Base-by-base conservation (phyloP, 2,329 filamentous ascomycete species). In the Cytospora piceae region DNA sequence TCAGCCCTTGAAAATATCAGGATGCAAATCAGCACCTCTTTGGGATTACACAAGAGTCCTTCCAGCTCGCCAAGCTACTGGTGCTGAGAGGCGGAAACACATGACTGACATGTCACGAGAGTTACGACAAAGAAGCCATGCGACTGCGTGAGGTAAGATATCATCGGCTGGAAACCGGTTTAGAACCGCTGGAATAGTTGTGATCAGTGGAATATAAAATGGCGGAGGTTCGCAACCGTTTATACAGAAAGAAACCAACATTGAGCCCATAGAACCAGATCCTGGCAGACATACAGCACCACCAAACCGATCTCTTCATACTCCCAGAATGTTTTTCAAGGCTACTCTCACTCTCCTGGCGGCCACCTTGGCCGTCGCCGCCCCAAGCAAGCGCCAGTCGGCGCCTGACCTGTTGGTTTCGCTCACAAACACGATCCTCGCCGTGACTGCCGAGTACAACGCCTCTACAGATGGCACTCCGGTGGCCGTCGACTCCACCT, bases 371-470 rank as follows among this genome's bases (percentile, higher is more conserved):
- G 31, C 61, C 22, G 22, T 20, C 7, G 54, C 53, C 8, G 42
- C 15, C 39, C 42, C 42, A 6, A 20, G 5, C 17, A 39, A 22
- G n/a, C 54, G 22, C 4, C 39, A 49, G 11, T 29, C 53, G 7
- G 15, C 11, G 54, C 39, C 37, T 4, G n/a, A 32, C 20, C 39
- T 59, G 7, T 27, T 4, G 3, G 22, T 63, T 3, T 31, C 27
- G 17, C 29, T 63, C 9, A 57, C 53, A 39, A 57, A 63, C 53
- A 39, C 53, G 39, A 20, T 12, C 22, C 27, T 63, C 0, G n/a
- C 8, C 4, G 29, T 37, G 14, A 39, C 20, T 15, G 20, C 11
- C 2, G 39, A 31, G 12, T 57, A 34, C 37, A 27, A 29, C 6
- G 29, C 1, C 27, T 46, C 37, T 4, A 39, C 4, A 3, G 22